Base-by-base conservation (phyloP, 140 eudicot species). In the Stevia rebaudiana region DNA sequence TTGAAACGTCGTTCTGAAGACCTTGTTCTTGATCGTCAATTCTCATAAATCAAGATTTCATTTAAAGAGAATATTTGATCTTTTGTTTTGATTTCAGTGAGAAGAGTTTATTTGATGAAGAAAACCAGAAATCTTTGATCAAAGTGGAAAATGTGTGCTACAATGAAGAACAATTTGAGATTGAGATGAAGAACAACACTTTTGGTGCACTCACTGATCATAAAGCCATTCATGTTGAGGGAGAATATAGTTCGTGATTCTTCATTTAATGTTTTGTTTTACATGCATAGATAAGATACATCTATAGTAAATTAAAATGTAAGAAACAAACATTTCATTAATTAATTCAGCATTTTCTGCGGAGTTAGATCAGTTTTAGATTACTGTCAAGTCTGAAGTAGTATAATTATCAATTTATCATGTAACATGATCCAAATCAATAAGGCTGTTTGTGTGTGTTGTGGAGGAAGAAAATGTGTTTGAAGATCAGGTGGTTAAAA, bases 131-230 rank as follows among this genome's bases (percentile, higher is more conserved):
- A 8, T 61, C 8, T 63, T 6, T 73, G 3, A 13, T 73, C 6
- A 64, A 73, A 64, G 72, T 52, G 19, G 78, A 73, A 19, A 73
- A 64, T 41, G 71, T 46, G 39, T 59, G 50, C 7, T 70, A 59
- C 48, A 37, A 70, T 59, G 59, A 70, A 46, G 60, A 52, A 50
- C 64, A 49, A 1, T 52, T 23, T 70, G 63, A 51, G 55, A 22
- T 8, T 60, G 59, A 54, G 56, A 15, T 1, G 12, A 40, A 53
- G 37, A 46, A 55, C 58, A 65, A 54, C 42, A 56, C 6, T 42
- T 68, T 68, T 48, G 60, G 13, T 31, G 33, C 66, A 55, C 61
- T 72, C 16, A 36, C 33, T 23, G 63, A 49, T 71, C 33, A 36
- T 71, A 61, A 71, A 71, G 76, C 56, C n/a, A 50, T 44, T 61